These are phyloP conservation scores for Cucurbitaria berberidis DNA, from an alignment of 2,329 filamentous ascomycete genomes.

Conservation along the genomic window DNA sequence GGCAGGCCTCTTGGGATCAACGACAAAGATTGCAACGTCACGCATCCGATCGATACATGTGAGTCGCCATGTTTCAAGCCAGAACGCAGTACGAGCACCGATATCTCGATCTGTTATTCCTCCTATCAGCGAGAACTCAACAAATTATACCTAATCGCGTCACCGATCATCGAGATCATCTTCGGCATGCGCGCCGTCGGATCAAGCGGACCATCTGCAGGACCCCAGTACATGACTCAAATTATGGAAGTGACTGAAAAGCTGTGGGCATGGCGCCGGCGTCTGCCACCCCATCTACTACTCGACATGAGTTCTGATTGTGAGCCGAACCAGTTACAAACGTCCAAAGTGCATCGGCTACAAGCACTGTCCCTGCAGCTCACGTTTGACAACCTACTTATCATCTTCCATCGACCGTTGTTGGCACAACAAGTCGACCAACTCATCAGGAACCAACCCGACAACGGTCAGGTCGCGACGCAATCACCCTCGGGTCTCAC, in stretches of 20 bases:
- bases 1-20: constrained; percentile 52
- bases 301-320: constrained; percentile 28
- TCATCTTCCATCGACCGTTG: constrained; percentile 53
- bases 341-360: constrained; percentile 29
- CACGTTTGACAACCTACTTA: constrained; percentile 53
- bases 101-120: constrained; percentile 14
- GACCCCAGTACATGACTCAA: constrained; percentile 18
- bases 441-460: constrained; percentile 23
- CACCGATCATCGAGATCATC: constrained; percentile 38
- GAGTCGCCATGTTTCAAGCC: constrained; percentile 40
- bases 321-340: constrained; percentile 10
- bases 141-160: constrained; percentile 38
- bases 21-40: constrained; percentile 49
- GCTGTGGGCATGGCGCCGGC: constrained; percentile 30
- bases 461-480: constrained; percentile 3
- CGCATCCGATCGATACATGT: constrained; percentile 43
- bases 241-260: constrained; percentile 23
- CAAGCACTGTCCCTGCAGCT: constrained; percentile 53
- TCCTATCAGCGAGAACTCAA: constrained; percentile 32
- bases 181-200: constrained; percentile 24
- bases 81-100: not conserved
- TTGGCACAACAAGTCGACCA: constrained; percentile 47
- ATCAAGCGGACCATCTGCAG: constrained; percentile 7
- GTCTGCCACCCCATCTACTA: constrained; percentile 29
- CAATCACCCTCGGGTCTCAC: constrained; percentile 7